These are phyloP conservation scores for Odontarrhena argentea DNA, from an alignment of 345 rosid species.

Conservation along the genomic window DNA sequence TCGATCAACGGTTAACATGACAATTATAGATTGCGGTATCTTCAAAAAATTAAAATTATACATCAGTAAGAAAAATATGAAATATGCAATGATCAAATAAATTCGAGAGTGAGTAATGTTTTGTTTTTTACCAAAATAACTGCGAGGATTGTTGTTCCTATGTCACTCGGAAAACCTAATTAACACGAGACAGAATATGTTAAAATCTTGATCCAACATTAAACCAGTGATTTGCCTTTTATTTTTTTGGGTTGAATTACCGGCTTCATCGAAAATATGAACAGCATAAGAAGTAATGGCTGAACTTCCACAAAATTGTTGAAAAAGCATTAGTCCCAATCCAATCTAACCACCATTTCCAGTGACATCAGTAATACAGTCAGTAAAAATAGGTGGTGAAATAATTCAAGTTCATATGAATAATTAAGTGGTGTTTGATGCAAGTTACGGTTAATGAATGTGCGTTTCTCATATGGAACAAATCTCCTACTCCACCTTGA, in stretches of 20 bases:
- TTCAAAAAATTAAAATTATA: neutral
- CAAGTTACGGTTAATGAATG: slow-evolving; percentile 34
- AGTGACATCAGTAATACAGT: neutral
- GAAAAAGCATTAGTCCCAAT: slow-evolving; percentile 43
- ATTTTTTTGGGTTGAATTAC: slow-evolving; percentile 6
- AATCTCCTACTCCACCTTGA: slow-evolving; percentile 29
- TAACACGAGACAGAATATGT: neutral
- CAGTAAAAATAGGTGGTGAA: neutral
- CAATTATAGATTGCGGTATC: slow-evolving; percentile 42
- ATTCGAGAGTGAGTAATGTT: neutral
- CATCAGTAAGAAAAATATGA: neutral
- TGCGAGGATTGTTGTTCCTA: slow-evolving; percentile 42
- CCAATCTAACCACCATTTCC: slow-evolving; percentile 38
- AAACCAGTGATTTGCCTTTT: neutral
- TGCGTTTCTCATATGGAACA: slow-evolving; percentile 36
- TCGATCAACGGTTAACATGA: slow-evolving; percentile 38
- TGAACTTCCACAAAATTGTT: slow-evolving; percentile 43
- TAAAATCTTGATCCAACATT: neutral
- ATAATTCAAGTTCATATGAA: neutral
- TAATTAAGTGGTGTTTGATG: neutral
- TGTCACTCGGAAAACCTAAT: slow-evolving; percentile 34
- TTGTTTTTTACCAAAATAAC: slow-evolving; percentile 29
- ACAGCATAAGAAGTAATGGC: slow-evolving; percentile 41
- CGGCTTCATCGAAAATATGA: slow-evolving; percentile 39
- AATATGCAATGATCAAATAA: neutral